Conservation (phyloP, 2,329 filamentous ascomycete genomes). For the Fusarium transvaalense region DNA sequence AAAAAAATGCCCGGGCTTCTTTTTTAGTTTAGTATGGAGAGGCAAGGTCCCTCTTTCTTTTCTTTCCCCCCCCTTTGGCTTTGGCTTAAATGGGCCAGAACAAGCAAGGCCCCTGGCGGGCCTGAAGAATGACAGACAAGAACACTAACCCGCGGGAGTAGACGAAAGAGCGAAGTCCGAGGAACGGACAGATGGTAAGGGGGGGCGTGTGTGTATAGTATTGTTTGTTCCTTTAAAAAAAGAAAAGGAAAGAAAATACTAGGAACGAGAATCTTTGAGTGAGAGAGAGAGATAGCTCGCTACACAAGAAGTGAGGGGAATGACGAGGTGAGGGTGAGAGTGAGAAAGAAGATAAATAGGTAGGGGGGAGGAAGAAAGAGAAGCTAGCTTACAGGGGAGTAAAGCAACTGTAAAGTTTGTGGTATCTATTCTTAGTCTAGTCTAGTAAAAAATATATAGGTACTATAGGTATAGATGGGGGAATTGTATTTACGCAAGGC, state of each 20-base stretch:
- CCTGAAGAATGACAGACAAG: not conserved
- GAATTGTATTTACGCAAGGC: not conserved
- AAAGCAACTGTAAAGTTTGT: not conserved
- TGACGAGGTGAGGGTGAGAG: not conserved
- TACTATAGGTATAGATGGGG: too few relatives aligned
- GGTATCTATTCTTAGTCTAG: constrained; percentile 23
- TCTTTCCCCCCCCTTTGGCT: not conserved
- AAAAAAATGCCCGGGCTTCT: not conserved
- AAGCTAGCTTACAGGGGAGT: not conserved
- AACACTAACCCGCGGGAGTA: not conserved
- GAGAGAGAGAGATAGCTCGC: too few relatives aligned
- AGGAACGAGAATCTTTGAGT: not conserved
- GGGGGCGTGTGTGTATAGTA: not conserved
- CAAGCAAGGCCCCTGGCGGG: not conserved
- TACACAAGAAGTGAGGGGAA: not conserved
- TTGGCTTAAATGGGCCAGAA: not conserved
- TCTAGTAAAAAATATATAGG: not conserved
- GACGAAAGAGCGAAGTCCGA: not conserved
- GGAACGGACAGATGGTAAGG: not conserved
- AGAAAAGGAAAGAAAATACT: not conserved
- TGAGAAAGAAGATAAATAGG: not conserved
- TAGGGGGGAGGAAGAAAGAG: not conserved
- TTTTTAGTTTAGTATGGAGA: not conserved
- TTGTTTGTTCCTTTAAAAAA: not conserved
- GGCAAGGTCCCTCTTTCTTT: too few relatives aligned